Evolutionary conservation across 371 early-diverging fungal genomes (phyloP), one percentile per base, ranked within the genome.

Genomic region (Syncephalastrum contaminatum): DNA sequence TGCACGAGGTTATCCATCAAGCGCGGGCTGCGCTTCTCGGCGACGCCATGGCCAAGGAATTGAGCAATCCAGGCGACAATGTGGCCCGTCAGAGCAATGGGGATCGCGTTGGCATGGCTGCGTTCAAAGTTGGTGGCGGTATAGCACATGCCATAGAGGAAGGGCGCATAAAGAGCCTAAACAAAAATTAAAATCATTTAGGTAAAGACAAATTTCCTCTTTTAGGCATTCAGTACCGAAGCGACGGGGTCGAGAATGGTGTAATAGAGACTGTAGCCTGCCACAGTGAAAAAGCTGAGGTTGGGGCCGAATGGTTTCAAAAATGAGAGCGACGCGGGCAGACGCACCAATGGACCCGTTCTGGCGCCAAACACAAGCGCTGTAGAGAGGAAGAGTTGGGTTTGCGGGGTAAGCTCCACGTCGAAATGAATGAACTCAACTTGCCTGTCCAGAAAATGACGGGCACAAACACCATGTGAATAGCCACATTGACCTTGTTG

Each of bases 381-480:
- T 77, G n/a, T 42, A n/a, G 24, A 41, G 22, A 22, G 3, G 10
- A 20, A 44, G 30, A 54, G 45, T 21, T 36, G 36, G 4, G 22
- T 36, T 36, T n/a, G n/a, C n/a, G n/a, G 13, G 18, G 1, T 6
- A 51, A 52, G 30, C 13, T 0, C 16, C 19, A 16, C 3, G 15
- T 53, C 27, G 27, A 21, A 27, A 10, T n/a, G 15, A 51, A 41
- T 46, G 14, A 5, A 8, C 4, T 40, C 13, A 2, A 20, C 16
- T 58, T 70, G 74, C 78, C 68, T 22, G 91, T 82, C 91, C 92
- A 97, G 36, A 93, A 74, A 62, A 97, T 91, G 51, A 85, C 74
- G 5, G 98, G 98, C 20, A 97, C 94, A 70, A 91, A 97, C 10
- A 93, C 70, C 68, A 93, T 81, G 75, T 97, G 98, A 60, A 95